These are phyloP conservation scores for Xylaria sp. DNA, from an alignment of 2,329 filamentous ascomycete species.

Conservation along the genomic window DNA sequence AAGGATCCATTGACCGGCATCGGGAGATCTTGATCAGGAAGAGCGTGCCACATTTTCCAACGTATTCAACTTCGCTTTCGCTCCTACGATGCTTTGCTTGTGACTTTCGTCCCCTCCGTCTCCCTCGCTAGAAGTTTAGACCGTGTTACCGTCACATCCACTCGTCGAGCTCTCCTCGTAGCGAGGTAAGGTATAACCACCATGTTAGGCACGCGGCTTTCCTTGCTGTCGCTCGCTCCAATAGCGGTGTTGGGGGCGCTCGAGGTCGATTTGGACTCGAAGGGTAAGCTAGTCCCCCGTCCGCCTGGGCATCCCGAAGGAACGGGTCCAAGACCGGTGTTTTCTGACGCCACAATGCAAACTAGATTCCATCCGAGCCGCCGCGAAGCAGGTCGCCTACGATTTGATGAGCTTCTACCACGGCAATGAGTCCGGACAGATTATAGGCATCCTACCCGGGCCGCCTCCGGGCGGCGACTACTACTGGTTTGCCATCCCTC, in stretches of 20 bases:
- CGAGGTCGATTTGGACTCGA: constrained; percentile 31
- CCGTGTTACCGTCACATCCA: background rate
- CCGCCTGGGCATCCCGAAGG: background rate
- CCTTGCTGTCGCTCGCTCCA: constrained; percentile 29
- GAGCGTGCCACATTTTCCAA: too few relatives aligned
- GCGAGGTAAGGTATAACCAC: background rate
- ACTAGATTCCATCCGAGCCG: constrained; percentile 33
- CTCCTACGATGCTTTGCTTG: background rate
- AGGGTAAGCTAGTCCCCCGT: constrained; percentile 24
- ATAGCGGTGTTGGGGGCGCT: constrained; percentile 31
- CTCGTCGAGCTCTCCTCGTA: background rate
- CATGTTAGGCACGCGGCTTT: constrained; percentile 26
- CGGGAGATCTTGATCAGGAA: too few relatives aligned
- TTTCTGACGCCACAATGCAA: background rate
- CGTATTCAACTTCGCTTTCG: background rate
- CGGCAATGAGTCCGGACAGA: constrained; percentile 47
- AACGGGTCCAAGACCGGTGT: background rate
- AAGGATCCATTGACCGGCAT: too few relatives aligned
- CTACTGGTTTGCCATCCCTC: constrained; percentile 31
- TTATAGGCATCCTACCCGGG: constrained; percentile 35
- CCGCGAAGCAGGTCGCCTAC: constrained; percentile 31
- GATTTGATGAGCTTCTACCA: constrained; percentile 34
- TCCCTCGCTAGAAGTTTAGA: background rate
- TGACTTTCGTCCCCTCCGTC: background rate
- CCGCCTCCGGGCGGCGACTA: constrained; percentile 34